These are phyloP conservation scores for Graphium sp. DNA, from an alignment of 2,329 filamentous ascomycete genomes.

Conservation along the genomic window DNA sequence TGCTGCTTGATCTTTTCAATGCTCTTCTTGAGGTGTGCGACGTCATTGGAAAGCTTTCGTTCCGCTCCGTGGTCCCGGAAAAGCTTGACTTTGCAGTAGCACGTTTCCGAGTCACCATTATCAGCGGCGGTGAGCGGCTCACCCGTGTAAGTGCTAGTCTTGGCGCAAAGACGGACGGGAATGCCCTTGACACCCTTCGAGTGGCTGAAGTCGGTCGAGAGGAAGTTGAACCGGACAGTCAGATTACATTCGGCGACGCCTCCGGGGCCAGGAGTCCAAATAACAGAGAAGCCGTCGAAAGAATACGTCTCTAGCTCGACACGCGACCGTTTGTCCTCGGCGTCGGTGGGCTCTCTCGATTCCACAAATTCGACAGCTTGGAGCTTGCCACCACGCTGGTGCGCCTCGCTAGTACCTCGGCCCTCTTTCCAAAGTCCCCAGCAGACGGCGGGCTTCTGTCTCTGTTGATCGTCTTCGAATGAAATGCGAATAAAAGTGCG, in stretches of 20 bases:
- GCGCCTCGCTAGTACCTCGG: conserved; percentile 85
- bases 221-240: conserved; percentile 90
- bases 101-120: conserved; percentile 48
- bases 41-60: conserved; percentile 84
- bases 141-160: conserved; percentile 54
- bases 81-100: conserved; percentile 92
- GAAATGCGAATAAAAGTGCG: conserved; percentile 89
- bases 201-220: conserved; percentile 96
- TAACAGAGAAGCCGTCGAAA: conserved; percentile 86
- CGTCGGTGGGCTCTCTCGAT: conserved; percentile 37
- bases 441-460: conserved; percentile 63
- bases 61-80: conserved; percentile 94
- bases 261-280: conserved; percentile 63
- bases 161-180: conserved; percentile 80
- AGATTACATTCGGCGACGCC: conserved; percentile 64
- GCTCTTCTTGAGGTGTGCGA: conserved; percentile 87
- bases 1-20: conserved; percentile 95
- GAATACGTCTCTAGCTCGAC: conserved; percentile 61
- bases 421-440: conserved; percentile 94
- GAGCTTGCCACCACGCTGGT: conserved; percentile 79
- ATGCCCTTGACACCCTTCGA: conserved; percentile 98
- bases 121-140: conserved; percentile 27
- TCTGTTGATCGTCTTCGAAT: conserved; percentile 90
- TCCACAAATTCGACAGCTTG: conserved; percentile 92
- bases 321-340: conserved; percentile 48